Percentiles rank a stretch among this genome's conserved stretches.
These are phyloP conservation scores for Geosmithia putterillii DNA, from an alignment of 2,329 filamentous ascomycete species.

Conservation along the genomic window DNA sequence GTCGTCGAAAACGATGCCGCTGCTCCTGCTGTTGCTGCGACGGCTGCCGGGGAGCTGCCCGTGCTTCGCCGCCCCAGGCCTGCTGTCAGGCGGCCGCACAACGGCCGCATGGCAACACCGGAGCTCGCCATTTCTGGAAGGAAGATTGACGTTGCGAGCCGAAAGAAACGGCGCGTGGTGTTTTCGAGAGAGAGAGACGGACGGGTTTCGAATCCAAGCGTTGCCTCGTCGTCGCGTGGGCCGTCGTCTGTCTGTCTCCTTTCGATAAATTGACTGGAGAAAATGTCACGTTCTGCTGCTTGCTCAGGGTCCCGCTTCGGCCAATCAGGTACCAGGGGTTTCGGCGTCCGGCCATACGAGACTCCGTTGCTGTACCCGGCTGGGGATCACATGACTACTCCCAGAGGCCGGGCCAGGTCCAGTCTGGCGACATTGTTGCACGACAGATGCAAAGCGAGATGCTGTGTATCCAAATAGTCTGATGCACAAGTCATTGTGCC, in stretches of 20 bases:
- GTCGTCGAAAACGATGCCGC: conserved; percentile 40
- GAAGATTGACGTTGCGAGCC: not conserved
- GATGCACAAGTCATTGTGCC: no score
- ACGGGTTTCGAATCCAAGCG: no score
- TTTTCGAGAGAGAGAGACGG: no score
- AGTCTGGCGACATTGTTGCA: not conserved
- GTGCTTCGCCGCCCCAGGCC: no score
- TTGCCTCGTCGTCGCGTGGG: not conserved
- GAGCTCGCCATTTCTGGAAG: conserved; percentile 14
- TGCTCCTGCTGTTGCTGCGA: conserved; percentile 3
- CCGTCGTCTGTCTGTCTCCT: no score
- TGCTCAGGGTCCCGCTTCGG: not conserved
- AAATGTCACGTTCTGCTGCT: not conserved
- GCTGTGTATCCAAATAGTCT: no score
- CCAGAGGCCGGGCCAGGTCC: not conserved
- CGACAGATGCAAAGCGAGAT: not conserved
- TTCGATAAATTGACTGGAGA: not conserved
- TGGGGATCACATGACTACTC: not conserved
- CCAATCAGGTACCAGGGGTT: not conserved
- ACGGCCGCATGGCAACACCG: conserved; percentile 14
- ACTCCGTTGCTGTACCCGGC: not conserved
- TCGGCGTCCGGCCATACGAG: conserved; percentile 1
- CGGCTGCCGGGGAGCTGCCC: conserved; percentile 7
- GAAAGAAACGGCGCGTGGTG: not conserved
- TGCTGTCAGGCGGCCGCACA: conserved; percentile 12